phyloP scores from a whole-genome alignment of 2,329 filamentous ascomycete genomes.

The Cladosporium cucumerinum region DNA sequence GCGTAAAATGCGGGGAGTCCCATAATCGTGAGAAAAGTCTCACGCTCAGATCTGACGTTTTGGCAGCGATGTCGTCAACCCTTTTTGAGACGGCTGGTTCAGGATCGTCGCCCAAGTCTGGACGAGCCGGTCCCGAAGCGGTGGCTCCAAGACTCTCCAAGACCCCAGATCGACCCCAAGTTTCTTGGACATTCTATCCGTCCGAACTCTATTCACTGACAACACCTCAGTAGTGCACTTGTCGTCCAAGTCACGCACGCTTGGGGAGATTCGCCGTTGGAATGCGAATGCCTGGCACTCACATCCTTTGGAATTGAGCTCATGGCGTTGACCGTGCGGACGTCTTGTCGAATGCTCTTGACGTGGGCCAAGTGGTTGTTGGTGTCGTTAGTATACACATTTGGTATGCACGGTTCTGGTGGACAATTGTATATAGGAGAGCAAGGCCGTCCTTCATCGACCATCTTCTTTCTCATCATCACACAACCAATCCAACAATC shows the following conservation, averaged over 20 bases:
- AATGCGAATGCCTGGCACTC: not conserved
- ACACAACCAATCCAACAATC: constrained; percentile 2
- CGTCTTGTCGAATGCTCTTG: constrained; percentile 1
- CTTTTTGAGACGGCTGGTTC: not conserved
- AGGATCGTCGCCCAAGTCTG: not conserved
- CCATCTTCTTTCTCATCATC: not conserved
- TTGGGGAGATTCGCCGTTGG: constrained; percentile 1
- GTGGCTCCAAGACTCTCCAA: constrained; percentile 10
- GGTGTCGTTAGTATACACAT: not conserved
- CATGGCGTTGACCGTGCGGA: constrained; percentile 3
- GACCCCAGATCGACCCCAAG: constrained; percentile 1
- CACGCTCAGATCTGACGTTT: too few species aligned
- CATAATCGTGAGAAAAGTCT: not conserved
- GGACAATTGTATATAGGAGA: not conserved
- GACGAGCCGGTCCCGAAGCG: constrained; percentile 2
- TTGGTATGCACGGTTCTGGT: constrained; percentile 5
- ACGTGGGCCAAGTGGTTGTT: constrained; percentile 7
- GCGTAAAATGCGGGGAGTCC: not conserved
- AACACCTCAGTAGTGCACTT: constrained; percentile 9
- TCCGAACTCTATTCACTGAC: constrained; percentile 4
- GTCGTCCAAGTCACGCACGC: constrained; percentile 6
- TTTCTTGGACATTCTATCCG: not conserved
- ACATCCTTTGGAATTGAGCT: constrained; percentile 1
- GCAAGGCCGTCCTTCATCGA: not conserved
- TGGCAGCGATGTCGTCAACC: not conserved